These are phyloP conservation scores for Suhomyces bokatorum DNA, from an alignment of 1,139 yeast species.

Conservation along the genomic window DNA sequence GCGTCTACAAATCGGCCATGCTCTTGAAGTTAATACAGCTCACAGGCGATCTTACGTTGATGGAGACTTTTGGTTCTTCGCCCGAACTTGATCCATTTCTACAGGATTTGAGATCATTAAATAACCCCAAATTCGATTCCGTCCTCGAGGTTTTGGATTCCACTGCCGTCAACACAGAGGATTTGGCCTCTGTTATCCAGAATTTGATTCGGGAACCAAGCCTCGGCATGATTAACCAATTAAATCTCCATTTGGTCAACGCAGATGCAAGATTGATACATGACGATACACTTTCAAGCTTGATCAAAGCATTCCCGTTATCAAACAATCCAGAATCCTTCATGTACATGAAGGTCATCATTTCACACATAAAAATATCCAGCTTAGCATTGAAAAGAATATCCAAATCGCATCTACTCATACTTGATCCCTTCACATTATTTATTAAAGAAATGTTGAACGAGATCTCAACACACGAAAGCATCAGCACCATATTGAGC, in stretches of 20 bases:
- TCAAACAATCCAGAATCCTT: slow-evolving; percentile 6
- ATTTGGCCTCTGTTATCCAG: background rate
- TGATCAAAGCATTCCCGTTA: slow-evolving; percentile 9
- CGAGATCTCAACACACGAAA: slow-evolving; percentile 5
- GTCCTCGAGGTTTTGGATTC: background rate
- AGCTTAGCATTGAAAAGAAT: slow-evolving; percentile 12
- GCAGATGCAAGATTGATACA: background rate
- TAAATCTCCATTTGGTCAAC: slow-evolving; percentile 5
- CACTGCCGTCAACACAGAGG: background rate
- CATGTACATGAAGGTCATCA: slow-evolving; percentile 9
- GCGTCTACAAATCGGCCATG: slow-evolving; percentile 9
- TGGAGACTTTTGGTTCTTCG: background rate
- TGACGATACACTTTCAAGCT: slow-evolving; percentile 5
- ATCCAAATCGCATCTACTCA: slow-evolving; percentile 20
- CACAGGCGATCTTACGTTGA: slow-evolving; percentile 4
- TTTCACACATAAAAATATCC: slow-evolving; percentile 4
- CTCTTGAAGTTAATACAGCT: slow-evolving; percentile 11
- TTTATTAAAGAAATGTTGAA: slow-evolving; percentile 16
- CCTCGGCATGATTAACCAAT: slow-evolving; percentile 2
- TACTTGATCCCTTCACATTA: slow-evolving; percentile 26
- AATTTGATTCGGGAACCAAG: background rate
- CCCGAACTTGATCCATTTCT: slow-evolving; percentile 6
- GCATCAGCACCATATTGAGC: slow-evolving; percentile 5
- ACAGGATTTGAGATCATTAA: slow-evolving; percentile 5
- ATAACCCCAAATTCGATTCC: background rate